Base-by-base conservation (phyloP, 306 rosid species). In the Acacia acuminata region DNA sequence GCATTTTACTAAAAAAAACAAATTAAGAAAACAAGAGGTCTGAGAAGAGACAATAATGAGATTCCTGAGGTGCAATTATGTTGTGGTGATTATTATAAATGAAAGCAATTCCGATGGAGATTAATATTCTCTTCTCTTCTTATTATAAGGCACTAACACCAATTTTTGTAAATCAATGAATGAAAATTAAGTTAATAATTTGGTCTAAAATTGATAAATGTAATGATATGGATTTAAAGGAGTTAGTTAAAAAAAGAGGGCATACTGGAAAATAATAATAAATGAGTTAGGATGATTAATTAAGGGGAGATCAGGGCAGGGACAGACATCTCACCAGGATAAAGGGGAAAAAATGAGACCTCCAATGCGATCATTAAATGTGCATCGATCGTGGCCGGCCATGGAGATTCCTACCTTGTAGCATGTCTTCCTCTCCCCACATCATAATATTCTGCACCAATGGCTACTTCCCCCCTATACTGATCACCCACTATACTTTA, bases 311-410 rank as follows among this genome's bases (percentile, higher is more conserved):
- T n/a, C n/a, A 79, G 84, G 32, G n/a, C 27, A 30, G 80, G 84
- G 85, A 92, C 96, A 91, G 97, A 94, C 97, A 94, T 92, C 89
- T 90, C 92, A 88, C 90, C 93, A 85, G 75, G 68, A 83, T 86
- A 79, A 85, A 89, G 91, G 87, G 85, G 76, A 85, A 86, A 84
- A 90, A 90, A 86, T 77, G 92, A 87, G 91, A 45, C 78, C 79
- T 87, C 89, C 92, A 80, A 92, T 51, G 91, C 84, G 15, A 36
- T 81, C 91, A n/a, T n/a, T n/a, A n/a, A n/a, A n/a, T n/a, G 96
- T 75, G 90, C 94, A 79, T 84, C 88, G 92, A n/a, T n/a, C n/a
- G n/a, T 81, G 79, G 65, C 38, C 75, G 32, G 32, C 32, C 2
- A 2, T n/a, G n/a, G 91, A 90, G n/a, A n/a, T n/a, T 90, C 94